These are phyloP conservation scores for Podospora conica DNA, from an alignment of 495 filamentous ascomycete genomes.

Conservation along the genomic window DNA sequence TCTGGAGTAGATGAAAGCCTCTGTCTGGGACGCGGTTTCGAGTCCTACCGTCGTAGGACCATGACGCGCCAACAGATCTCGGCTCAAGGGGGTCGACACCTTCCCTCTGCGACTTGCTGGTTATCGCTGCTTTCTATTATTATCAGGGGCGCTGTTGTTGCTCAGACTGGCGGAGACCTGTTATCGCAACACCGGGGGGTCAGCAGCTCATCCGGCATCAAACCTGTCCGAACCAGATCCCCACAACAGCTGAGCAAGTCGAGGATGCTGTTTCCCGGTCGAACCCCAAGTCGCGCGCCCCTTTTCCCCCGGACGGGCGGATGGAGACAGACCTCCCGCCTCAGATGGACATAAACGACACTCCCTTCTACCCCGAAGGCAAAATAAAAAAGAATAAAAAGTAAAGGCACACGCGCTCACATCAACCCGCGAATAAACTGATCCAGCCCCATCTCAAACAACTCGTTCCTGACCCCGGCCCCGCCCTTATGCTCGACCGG, in stretches of 20 bases:
- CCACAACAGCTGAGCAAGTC: not conserved
- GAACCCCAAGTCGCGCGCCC: not conserved
- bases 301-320: not conserved
- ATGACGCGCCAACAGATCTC: not conserved
- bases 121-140: no score
- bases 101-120: no score
- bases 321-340: no score
- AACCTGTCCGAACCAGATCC: not conserved
- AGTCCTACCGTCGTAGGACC: not conserved
- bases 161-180: not conserved
- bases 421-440: conserved; percentile 61
- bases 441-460: conserved; percentile 89
- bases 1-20: not conserved
- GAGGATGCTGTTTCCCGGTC: not conserved
- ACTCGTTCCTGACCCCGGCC: conserved; percentile 83
- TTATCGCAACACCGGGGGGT: not conserved
- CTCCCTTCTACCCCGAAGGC: not conserved
- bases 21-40: not conserved
- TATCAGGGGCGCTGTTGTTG: not conserved
- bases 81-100: not conserved
- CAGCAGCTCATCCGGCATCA: not conserved
- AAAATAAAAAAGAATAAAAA: no score
- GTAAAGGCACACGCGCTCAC: conserved; percentile 25
- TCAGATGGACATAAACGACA: no score
- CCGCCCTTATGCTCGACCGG: conserved; percentile 86